Evolutionary conservation across 768 basidiomycete genomes (phyloP).

Genomic region (Tephrocybe rancida): DNA sequence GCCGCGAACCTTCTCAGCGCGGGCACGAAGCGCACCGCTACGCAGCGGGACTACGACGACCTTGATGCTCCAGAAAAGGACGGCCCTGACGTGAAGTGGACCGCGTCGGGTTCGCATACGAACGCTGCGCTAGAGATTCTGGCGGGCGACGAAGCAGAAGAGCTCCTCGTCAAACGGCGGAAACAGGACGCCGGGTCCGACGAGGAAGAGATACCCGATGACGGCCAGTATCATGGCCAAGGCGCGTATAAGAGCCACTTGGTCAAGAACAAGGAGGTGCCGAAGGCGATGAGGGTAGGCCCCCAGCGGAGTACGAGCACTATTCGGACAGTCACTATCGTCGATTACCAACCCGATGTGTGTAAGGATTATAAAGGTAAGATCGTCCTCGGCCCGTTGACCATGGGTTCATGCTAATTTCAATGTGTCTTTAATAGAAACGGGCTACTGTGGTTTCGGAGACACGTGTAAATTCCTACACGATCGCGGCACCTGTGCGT

Average conservation of each 20-base stretch:
- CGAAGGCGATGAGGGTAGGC: constrained; percentile 86
- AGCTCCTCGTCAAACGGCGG: constrained; percentile 69
- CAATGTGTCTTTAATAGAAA: constrained; percentile 58
- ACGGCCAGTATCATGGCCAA: constrained; percentile 87
- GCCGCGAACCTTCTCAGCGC: constrained; percentile 68
- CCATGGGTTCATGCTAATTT: constrained; percentile 1
- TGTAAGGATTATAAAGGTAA: constrained; percentile 99
- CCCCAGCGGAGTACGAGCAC: constrained; percentile 79
- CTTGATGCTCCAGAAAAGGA: constrained; percentile 56
- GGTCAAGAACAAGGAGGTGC: constrained; percentile 80
- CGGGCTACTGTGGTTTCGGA: constrained; percentile 98
- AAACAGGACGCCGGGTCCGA: constrained; percentile 58
- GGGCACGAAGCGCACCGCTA: constrained; percentile 49
- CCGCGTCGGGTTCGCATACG: constrained; percentile 72
- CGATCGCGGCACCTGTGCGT: constrained; percentile 92
- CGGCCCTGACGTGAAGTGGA: constrained; percentile 77
- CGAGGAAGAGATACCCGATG: constrained; percentile 67
- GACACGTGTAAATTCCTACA: constrained; percentile 99
- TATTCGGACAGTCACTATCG: constrained; percentile 91
- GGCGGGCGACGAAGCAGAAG: constrained; percentile 82
- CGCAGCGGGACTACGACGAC: constrained; percentile 67
- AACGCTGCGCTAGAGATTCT: constrained; percentile 75
- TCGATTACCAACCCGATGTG: constrained; percentile 98
- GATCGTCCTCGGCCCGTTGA: constrained; percentile 26
- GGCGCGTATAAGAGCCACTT: constrained; percentile 80